These are phyloP conservation scores for Pinus taeda DNA, from an alignment of 75 land plant genomes.

Conservation along the genomic window DNA sequence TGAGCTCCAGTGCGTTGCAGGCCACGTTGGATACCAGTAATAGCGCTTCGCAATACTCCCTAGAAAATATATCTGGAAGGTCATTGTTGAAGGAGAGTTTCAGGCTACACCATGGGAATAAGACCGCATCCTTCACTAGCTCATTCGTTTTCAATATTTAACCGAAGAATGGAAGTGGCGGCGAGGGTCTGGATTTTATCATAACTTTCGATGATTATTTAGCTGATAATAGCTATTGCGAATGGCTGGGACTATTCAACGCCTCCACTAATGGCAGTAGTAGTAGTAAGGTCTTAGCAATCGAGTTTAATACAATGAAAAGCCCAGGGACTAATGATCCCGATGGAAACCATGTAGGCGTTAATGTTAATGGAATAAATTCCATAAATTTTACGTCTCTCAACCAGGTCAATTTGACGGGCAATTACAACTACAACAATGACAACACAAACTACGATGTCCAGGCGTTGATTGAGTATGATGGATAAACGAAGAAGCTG, in stretches of 20 bases:
- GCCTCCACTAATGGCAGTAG: slow-evolving; percentile 30
- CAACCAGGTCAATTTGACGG: too few species aligned
- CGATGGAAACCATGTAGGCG: slow-evolving; percentile 57
- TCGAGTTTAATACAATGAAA: neutral
- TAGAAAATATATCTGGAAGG: neutral
- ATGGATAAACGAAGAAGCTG: slow-evolving; percentile 11
- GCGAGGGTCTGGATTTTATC: slow-evolving; percentile 56
- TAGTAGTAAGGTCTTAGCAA: slow-evolving; percentile 31
- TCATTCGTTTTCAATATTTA: slow-evolving; percentile 26
- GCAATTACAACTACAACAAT: too few species aligned
- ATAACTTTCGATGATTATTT: slow-evolving; percentile 13
- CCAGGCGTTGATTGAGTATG: slow-evolving; percentile 34
- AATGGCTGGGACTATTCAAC: neutral
- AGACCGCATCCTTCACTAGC: slow-evolving; percentile 34
- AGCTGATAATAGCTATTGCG: slow-evolving; percentile 36
- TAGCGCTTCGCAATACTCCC: too few species aligned
- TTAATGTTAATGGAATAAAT: slow-evolving; percentile 48
- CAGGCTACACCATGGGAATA: neutral
- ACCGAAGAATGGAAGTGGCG: slow-evolving; percentile 7
- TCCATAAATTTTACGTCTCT: slow-evolving; percentile 1
- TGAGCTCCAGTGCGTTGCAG: neutral
- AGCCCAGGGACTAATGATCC: slow-evolving; percentile 9
- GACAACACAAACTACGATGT: too few species aligned
- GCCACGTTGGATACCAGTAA: too few species aligned
- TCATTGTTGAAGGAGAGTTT: neutral